phyloP scores from a whole-genome alignment of 2,329 filamentous ascomycete genomes.

The Epichloe elymi region DNA sequence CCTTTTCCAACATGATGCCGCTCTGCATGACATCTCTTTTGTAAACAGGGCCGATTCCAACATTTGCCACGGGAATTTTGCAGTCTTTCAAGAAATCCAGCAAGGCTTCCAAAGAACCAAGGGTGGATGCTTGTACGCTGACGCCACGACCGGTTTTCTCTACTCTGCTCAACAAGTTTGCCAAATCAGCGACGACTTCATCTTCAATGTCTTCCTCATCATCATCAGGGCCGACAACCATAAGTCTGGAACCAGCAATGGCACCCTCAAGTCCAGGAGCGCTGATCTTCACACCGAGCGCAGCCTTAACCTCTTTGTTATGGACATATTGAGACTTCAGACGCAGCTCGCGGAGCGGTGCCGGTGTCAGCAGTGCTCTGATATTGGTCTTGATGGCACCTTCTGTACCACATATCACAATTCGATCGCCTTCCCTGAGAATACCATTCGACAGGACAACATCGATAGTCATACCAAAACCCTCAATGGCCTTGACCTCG shows the following conservation, averaged over 20 bases:
- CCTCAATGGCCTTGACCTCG: conserved; percentile 98
- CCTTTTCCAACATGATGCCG: conserved; percentile 93
- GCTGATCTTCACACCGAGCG: conserved; percentile 96
- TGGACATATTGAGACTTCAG: conserved; percentile 95
- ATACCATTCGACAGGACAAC: conserved; percentile 95
- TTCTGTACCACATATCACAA: conserved; percentile 93
- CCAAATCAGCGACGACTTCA: conserved; percentile 90
- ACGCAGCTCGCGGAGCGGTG: conserved; percentile 83
- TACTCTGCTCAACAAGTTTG: conserved; percentile 80
- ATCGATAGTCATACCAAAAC: conserved; percentile 96
- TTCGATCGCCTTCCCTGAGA: conserved; percentile 81
- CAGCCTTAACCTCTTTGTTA: conserved; percentile 98
- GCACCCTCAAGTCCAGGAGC: conserved; percentile 91
- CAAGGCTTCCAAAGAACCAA: conserved; percentile 89
- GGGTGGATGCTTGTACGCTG: conserved; percentile 90
- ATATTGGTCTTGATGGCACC: conserved; percentile 93
- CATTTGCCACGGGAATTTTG: conserved; percentile 96
- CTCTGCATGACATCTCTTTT: conserved; percentile 95
- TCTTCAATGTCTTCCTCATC: conserved; percentile 95
- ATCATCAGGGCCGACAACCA: conserved; percentile 88
- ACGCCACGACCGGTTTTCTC: conserved; percentile 89
- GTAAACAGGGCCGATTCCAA: conserved; percentile 93
- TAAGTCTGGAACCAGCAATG: conserved; percentile 86
- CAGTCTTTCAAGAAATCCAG: conserved; percentile 90
- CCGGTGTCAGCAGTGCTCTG: conserved; percentile 83